phyloP scores from a whole-genome alignment of 352 stramenopile genomes.

The Globisporangium viniferum region DNA sequence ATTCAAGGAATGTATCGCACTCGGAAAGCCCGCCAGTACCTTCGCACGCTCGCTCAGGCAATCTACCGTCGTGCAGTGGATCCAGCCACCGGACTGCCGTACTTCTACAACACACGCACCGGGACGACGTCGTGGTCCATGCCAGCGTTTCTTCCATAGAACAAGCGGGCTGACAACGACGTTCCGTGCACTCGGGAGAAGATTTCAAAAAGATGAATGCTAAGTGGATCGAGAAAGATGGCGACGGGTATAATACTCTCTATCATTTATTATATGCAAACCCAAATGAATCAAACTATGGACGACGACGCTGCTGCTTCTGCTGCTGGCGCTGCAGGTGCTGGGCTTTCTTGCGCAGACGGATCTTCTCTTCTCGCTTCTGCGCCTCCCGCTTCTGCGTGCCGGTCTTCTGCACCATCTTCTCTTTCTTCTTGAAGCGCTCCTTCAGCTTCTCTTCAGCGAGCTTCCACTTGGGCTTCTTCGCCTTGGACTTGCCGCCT shows the following conservation, averaged over 20 bases:
- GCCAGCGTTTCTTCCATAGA: slow-evolving; percentile 35
- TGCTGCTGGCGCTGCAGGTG: slow-evolving; percentile 61
- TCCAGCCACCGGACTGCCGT: slow-evolving; percentile 35
- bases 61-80: slow-evolving; percentile 50
- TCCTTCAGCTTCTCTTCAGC: slow-evolving; percentile 72
- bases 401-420: slow-evolving; percentile 63
- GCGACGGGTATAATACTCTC: slow-evolving; percentile 24
- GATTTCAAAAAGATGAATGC: neutral
- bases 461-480: slow-evolving; percentile 62
- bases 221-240: neutral
- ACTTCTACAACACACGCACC: slow-evolving; percentile 60
- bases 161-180: no score
- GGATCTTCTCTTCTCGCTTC: slow-evolving; percentile 82
- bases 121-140: slow-evolving; percentile 50
- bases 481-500: slow-evolving; percentile 21
- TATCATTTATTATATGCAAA: neutral
- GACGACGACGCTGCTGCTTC: slow-evolving; percentile 42
- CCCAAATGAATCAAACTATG: slow-evolving; percentile 6
- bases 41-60: slow-evolving; percentile 29
- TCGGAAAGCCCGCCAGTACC: slow-evolving; percentile 40
- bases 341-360: slow-evolving; percentile 74
- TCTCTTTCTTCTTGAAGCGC: slow-evolving; percentile 84
- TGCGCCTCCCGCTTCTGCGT: slow-evolving; percentile 69
- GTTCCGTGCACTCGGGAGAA: no score
- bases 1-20: slow-evolving; percentile 61